Conservation (phyloP, 2,329 filamentous ascomycete species). For the Cytospora mali region DNA sequence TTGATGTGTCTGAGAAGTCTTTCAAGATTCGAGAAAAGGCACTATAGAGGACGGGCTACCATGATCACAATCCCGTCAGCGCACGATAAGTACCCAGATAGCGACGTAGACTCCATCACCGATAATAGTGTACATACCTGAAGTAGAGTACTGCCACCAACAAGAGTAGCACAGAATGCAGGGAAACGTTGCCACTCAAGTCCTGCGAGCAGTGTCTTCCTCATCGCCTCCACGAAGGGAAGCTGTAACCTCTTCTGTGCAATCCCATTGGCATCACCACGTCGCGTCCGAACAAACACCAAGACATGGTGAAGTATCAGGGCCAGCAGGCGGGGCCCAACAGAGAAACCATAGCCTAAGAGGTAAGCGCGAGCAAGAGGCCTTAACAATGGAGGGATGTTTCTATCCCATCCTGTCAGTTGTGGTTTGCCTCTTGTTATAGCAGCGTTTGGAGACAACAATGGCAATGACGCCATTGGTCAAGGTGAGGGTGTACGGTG, state of each 20-base stretch:
- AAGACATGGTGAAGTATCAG: slow-evolving; percentile 53
- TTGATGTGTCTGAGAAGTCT: not conserved
- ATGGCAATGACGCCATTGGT: slow-evolving; percentile 11
- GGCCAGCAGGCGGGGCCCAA: slow-evolving; percentile 58
- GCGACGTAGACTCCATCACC: not conserved
- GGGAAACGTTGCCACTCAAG: slow-evolving; percentile 61
- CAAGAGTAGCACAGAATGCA: slow-evolving; percentile 62
- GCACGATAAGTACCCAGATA: not conserved
- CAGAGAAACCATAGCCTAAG: slow-evolving; percentile 62
- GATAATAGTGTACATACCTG: slow-evolving; percentile 48
- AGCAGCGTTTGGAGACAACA: not conserved
- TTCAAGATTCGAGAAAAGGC: slow-evolving; percentile 10
- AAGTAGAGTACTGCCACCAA: slow-evolving; percentile 63
- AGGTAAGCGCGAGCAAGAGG: slow-evolving; percentile 63
- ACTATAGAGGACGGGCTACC: slow-evolving; percentile 20
- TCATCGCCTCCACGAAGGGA: slow-evolving; percentile 40
- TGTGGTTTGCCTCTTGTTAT: not conserved
- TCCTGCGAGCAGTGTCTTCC: slow-evolving; percentile 51
- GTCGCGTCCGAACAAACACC: slow-evolving; percentile 25
- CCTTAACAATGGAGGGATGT: slow-evolving; percentile 53
- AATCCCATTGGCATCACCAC: slow-evolving; percentile 40
- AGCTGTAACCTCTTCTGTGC: slow-evolving; percentile 35
- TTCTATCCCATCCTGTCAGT: slow-evolving; percentile 32
- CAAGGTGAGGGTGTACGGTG: too few species aligned
- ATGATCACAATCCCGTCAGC: not conserved